Percentiles rank a stretch among this genome's conserved stretches.
Evolutionary conservation across 805 yeast genomes (phyloP).

Genomic region (Isabelozyma pseudorhagii): DNA sequence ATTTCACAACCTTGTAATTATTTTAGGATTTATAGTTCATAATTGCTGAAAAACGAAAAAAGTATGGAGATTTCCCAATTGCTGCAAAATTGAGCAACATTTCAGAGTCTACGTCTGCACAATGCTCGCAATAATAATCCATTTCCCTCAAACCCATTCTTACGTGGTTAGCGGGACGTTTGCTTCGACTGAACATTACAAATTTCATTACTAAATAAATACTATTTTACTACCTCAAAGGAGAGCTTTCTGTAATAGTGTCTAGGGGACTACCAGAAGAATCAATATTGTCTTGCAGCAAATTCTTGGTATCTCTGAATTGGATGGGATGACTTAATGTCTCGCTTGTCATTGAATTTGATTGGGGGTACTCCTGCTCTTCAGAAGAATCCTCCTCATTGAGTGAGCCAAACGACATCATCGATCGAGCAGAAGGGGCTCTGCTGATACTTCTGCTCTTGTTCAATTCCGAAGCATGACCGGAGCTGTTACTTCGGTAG

Average conservation of each 20-base stretch:
- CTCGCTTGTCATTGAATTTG: background rate
- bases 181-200: too few relatives aligned
- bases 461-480: slow-evolving; percentile 7
- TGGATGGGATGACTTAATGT: background rate
- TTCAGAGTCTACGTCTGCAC: too few relatives aligned
- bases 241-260: slow-evolving; percentile 17
- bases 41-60: too few relatives aligned
- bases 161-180: too few relatives aligned
- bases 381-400: slow-evolving; percentile 20
- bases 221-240: background rate
- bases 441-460: slow-evolving; percentile 21
- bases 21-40: too few relatives aligned
- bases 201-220: too few relatives aligned
- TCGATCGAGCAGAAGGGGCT: slow-evolving; percentile 27
- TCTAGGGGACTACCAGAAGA: slow-evolving; percentile 4
- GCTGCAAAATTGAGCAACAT: too few relatives aligned
- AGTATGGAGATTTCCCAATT: too few relatives aligned
- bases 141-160: too few relatives aligned
- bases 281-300: background rate
- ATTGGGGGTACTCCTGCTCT: slow-evolving; percentile 12
- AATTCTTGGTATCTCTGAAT: background rate
- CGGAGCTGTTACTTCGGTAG: slow-evolving; percentile 25
- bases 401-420: slow-evolving; percentile 22
- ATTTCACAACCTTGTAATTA: too few relatives aligned
- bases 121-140: too few relatives aligned